A percentile compares a stretch with the other conserved stretches of the same genome.
Evolutionary conservation across 2,329 filamentous ascomycete species (phyloP).

Genomic region (Talaromyces rugulosus): DNA sequence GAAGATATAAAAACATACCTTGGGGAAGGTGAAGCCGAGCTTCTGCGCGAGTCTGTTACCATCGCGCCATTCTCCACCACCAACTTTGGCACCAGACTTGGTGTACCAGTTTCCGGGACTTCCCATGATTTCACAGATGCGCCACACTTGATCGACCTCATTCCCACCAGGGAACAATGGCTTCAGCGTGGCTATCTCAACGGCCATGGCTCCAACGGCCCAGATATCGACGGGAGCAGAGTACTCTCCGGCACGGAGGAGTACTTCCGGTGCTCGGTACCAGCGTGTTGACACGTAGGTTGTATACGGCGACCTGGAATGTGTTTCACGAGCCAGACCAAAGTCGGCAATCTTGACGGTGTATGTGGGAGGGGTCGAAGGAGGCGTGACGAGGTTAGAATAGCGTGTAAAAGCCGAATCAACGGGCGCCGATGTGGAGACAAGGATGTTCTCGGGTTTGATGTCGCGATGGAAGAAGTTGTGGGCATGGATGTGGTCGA

Average conservation of each 20-base stretch:
- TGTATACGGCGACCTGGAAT: slow-evolving; percentile 93
- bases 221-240: slow-evolving; percentile 97
- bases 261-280: slow-evolving; percentile 90
- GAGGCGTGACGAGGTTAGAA: slow-evolving; percentile 87
- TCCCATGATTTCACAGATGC: slow-evolving; percentile 98
- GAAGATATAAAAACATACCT: slow-evolving; percentile 40
- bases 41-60: slow-evolving; percentile 89
- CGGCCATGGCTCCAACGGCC: slow-evolving; percentile 97
- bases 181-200: slow-evolving; percentile 94
- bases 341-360: slow-evolving; percentile 99
- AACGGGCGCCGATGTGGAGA: slow-evolving; percentile 80
- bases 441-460: slow-evolving; percentile 97
- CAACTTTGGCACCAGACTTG: slow-evolving; percentile 79
- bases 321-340: slow-evolving; percentile 92
- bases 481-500: slow-evolving; percentile 96
- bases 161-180: slow-evolving; percentile 96
- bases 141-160: slow-evolving; percentile 98
- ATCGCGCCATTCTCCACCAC: slow-evolving; percentile 96
- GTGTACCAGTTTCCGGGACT: slow-evolving; percentile 98
- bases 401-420: slow-evolving; percentile 93
- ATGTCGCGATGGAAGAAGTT: slow-evolving; percentile 99
- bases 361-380: slow-evolving; percentile 87
- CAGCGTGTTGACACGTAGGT: slow-evolving; percentile 97
- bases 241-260: slow-evolving; percentile 91
- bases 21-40: slow-evolving; percentile 96